Base-by-base conservation (phyloP, 371 early-diverging fungal species). In the Gilbertella persicaria region DNA sequence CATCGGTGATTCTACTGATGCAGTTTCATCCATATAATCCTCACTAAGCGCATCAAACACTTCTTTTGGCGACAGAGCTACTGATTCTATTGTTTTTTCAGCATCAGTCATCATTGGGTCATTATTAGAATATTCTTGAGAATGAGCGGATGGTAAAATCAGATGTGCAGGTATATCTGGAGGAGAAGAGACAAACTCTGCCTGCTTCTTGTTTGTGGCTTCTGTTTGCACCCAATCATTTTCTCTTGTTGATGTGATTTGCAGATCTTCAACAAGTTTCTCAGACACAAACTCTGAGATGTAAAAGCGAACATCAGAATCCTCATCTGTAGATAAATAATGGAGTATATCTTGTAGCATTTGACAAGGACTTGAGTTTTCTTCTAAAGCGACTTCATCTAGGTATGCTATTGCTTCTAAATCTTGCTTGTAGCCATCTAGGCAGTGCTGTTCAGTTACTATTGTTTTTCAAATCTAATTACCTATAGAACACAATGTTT, bases 241-340 rank as follows among this genome's bases (percentile, higher is more conserved):
- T n/a, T n/a, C n/a, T n/a, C n/a, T 9, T 2, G 2, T 33, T 14
- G 25, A n/a, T 14, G 40, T 19, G 1, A 45, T 14, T 14, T 25
- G 0, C 5, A 33, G n/a, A 6, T 46, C 41, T 12, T 41, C 30
- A n/a, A 24, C 40, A 5, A 9, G 19, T 33, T 50, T 46, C 12
- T 29, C 52, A 42, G 60, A 56, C 4, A 73, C 66, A 30, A 64
- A 60, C 21, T 62, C 64, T 26, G 40, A 19, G 13, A 66, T 55
- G 53, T 56, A 73, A 6, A 50, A 58, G 2, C 67, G 66, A 3
- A 73, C 73, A 50, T 73, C 73, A 17, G 42, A 42, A 36, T 73
- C 73, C 2, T 26, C 59, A 39, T 73, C 74, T n/a, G 64, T 45
- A 7, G 67, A 66, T 9, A 69, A 37, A 5, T 50, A 58, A 38